Conservation (phyloP, 805 yeast genomes). For the Wickerhamomyces bisporus region DNA sequence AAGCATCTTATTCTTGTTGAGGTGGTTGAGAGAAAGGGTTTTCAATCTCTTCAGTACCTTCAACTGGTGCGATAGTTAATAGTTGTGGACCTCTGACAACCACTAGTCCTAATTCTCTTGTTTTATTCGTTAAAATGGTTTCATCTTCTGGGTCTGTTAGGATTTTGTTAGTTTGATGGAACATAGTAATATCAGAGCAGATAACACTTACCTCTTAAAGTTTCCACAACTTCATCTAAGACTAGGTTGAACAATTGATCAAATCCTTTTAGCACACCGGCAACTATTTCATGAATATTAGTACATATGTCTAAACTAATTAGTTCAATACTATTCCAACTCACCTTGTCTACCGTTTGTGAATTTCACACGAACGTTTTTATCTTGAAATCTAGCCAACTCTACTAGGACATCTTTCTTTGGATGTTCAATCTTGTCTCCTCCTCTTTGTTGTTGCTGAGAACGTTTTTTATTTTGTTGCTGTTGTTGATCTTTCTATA, state of each 20-base stretch:
- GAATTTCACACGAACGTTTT: conserved; percentile 69
- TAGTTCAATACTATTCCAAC: too few species aligned
- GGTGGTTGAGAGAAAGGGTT: conserved; percentile 52
- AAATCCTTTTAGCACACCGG: conserved; percentile 82
- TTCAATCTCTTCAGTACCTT: conserved; percentile 64
- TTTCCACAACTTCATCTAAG: conserved; percentile 65
- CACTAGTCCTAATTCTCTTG: conserved; percentile 69
- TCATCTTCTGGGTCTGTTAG: conserved; percentile 55
- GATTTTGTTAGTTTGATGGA: conserved; percentile 6
- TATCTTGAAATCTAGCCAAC: conserved; percentile 69
- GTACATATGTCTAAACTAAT: too few species aligned
- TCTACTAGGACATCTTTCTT: conserved; percentile 88
- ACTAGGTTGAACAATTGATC: conserved; percentile 80
- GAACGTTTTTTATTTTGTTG: conserved; percentile 5
- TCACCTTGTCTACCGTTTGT: conserved; percentile 72
- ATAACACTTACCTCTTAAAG: conserved; percentile 42
- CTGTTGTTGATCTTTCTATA: not conserved
- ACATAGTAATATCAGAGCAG: not conserved
- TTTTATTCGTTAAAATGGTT: conserved; percentile 44
- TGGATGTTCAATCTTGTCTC: conserved; percentile 58
- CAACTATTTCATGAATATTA: conserved; percentile 12
- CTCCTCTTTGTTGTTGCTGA: conserved; percentile 11
- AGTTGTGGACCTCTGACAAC: conserved; percentile 84
- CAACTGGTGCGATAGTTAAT: conserved; percentile 64
- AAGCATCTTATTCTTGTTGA: not conserved